These are phyloP conservation scores for Penicillium atrosanguineum DNA, from an alignment of 495 filamentous ascomycete species.

Conservation along the genomic window DNA sequence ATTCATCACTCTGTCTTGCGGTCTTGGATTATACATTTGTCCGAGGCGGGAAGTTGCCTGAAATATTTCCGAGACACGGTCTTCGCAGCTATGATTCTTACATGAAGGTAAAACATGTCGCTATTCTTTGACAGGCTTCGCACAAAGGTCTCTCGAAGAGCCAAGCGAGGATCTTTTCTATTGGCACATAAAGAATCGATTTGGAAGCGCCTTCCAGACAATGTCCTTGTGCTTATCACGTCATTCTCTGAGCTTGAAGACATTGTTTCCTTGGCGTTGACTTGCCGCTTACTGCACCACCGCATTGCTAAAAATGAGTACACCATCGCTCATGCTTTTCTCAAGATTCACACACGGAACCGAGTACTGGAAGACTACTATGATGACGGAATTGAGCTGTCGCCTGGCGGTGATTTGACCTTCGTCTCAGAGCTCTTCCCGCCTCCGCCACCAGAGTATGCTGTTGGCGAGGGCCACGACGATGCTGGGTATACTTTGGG, in stretches of 20 bases:
- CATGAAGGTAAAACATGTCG: constrained; percentile 7
- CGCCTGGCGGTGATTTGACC: constrained; percentile 26
- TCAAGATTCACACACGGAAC: constrained; percentile 13
- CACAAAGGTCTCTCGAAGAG: constrained; percentile 12
- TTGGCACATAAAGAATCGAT: constrained; percentile 6
- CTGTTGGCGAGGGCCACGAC: constrained; percentile 6
- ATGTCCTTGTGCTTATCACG: constrained; percentile 19
- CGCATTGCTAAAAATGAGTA: constrained; percentile 21
- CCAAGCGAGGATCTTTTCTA: constrained; percentile 4
- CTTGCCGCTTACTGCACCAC: constrained; percentile 22
- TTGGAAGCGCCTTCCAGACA: constrained; percentile 26
- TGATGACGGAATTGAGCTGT: neutral
- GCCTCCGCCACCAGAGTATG: constrained; percentile 30
- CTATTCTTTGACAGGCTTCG: constrained; percentile 18
- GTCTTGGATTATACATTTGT: neutral
- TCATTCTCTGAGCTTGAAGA: constrained; percentile 22
- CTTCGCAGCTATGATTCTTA: constrained; percentile 7
- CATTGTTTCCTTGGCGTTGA: constrained; percentile 20
- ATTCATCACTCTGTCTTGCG: neutral
- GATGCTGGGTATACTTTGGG: constrained; percentile 30
- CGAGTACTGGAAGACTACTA: neutral
- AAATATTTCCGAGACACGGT: neutral
- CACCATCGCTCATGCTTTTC: constrained; percentile 24
- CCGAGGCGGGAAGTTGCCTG: neutral
- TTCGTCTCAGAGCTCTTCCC: constrained; percentile 32